Evolutionary conservation across 148 eudicot genomes (phyloP), one percentile per base, ranked within the genome.

Genomic region (Simmondsia chinensis): DNA sequence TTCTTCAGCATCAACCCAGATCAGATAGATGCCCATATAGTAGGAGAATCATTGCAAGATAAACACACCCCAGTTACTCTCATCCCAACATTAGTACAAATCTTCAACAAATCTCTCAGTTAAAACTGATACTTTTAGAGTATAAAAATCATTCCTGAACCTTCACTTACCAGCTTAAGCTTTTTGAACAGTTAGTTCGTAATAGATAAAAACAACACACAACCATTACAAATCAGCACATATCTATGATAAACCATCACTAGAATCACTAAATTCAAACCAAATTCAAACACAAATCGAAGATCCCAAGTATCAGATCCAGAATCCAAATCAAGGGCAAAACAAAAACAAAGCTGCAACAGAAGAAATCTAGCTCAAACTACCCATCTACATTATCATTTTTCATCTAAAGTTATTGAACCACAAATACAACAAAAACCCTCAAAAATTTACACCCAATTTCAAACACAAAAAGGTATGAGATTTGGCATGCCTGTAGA

Each of bases 331-430:
- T 57, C 67, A 7, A 33, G 54, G 47, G 56, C 38, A 58, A 45
- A 38, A 16, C 5, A 1, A 39, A 42, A 43, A 47, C 29, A 60
- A 62, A 65, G 52, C 35, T 55, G 55, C 20, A 54, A 28, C 23
- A 45, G 2, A 2, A 35, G 42, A 19, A 31, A 46, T 33, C 21
- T 16, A 63, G 53, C 59, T 29, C 22, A 50, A 41, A 66, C 12
- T 36, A 65, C 66, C 59, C 70, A n/a, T n/a, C n/a, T n/a, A 60
- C 75, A 67, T 66, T 59, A 44, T 48, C 23, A 60, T n/a, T n/a
- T 46, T 59, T 34, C 40, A 51, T 25, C 3, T 10, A 55, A 12
- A 60, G 50, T 35, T 17, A 20, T 25, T 20, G 25, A 45, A 53
- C 44, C 9, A 41, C 2, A 53, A 11, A 69, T 39, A 65, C 61